phyloP scores from a whole-genome alignment of 495 filamentous ascomycete genomes.

The Achaetomiella virescens region DNA sequence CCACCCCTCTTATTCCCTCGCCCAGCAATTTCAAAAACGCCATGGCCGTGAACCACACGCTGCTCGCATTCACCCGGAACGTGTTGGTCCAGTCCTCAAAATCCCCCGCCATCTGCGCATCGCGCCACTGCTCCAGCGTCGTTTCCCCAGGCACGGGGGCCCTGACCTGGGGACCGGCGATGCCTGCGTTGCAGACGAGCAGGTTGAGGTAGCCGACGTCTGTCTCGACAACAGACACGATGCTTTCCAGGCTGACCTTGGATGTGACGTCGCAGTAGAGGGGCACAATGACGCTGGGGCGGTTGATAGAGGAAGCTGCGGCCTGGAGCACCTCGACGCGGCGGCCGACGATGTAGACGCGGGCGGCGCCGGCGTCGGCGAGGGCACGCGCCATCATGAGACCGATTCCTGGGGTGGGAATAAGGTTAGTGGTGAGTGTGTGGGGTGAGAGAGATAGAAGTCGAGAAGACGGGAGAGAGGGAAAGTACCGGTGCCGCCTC shows the following conservation, averaged over 20 bases:
- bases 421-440: background rate
- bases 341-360: constrained; percentile 69
- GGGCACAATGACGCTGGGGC: constrained; percentile 46
- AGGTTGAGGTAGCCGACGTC: constrained; percentile 58
- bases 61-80: constrained; percentile 54
- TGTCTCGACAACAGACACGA: constrained; percentile 45
- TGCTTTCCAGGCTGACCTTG: constrained; percentile 49
- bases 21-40: constrained; percentile 60
- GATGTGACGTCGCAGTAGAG: constrained; percentile 62
- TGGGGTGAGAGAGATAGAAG: background rate
- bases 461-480: background rate
- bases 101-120: constrained; percentile 43
- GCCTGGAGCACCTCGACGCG: constrained; percentile 50
- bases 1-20: constrained; percentile 47
- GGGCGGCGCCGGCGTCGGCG: constrained; percentile 50
- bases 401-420: constrained; percentile 51
- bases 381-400: constrained; percentile 62
- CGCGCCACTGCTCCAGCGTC: constrained; percentile 47
- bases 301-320: constrained; percentile 37
- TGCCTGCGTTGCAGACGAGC: constrained; percentile 62
- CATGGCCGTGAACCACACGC: constrained; percentile 56
- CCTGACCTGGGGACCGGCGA: constrained; percentile 46
- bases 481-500: constrained; percentile 54
- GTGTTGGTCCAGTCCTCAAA: constrained; percentile 55
- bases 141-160: constrained; percentile 23